phyloP scores from a whole-genome alignment of 2,329 filamentous ascomycete genomes.

The Fusarium guadeloupense region DNA sequence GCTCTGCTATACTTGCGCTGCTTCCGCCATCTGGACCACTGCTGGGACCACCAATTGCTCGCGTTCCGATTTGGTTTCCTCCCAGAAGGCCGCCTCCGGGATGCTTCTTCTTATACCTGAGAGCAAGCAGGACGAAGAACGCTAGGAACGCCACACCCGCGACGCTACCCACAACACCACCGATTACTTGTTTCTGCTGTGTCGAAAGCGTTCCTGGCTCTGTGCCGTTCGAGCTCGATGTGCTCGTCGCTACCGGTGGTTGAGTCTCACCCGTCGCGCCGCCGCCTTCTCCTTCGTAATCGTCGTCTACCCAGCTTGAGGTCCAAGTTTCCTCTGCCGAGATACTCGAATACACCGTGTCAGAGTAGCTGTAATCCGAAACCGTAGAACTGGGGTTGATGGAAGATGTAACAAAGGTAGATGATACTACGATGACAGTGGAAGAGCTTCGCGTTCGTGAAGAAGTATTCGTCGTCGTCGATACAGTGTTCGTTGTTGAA shows the following conservation, averaged over 20 bases:
- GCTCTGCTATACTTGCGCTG: slow-evolving; percentile 56
- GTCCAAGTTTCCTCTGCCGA: slow-evolving; percentile 40
- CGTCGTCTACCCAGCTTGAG: slow-evolving; percentile 31
- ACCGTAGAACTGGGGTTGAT: slow-evolving; percentile 16
- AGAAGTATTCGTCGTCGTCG: slow-evolving; percentile 16
- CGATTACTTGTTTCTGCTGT: slow-evolving; percentile 57
- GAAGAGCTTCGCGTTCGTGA: slow-evolving; percentile 30
- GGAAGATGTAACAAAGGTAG: slow-evolving; percentile 33
- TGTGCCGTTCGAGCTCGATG: slow-evolving; percentile 30
- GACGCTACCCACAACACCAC: slow-evolving; percentile 65
- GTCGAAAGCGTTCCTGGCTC: slow-evolving; percentile 42
- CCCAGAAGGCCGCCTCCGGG: slow-evolving; percentile 55
- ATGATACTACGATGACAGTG: slow-evolving; percentile 30
- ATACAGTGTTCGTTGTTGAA: slow-evolving; percentile 15
- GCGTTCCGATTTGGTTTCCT: slow-evolving; percentile 48
- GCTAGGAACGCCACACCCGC: slow-evolving; percentile 67
- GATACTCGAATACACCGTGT: slow-evolving; percentile 38
- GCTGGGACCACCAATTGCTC: slow-evolving; percentile 36
- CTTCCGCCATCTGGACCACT: slow-evolving; percentile 31
- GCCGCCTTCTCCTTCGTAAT: slow-evolving; percentile 22
- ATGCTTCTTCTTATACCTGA: slow-evolving; percentile 65
- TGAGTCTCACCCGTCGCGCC: slow-evolving; percentile 28
- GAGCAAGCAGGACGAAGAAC: slow-evolving; percentile 61
- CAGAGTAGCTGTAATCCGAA: slow-evolving; percentile 32
- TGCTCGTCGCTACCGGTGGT: slow-evolving; percentile 37